A percentile compares a stretch with the other conserved stretches of the same genome.
Conservation (phyloP, 2,329 filamentous ascomycete genomes). For the Neonectria coccinea region DNA sequence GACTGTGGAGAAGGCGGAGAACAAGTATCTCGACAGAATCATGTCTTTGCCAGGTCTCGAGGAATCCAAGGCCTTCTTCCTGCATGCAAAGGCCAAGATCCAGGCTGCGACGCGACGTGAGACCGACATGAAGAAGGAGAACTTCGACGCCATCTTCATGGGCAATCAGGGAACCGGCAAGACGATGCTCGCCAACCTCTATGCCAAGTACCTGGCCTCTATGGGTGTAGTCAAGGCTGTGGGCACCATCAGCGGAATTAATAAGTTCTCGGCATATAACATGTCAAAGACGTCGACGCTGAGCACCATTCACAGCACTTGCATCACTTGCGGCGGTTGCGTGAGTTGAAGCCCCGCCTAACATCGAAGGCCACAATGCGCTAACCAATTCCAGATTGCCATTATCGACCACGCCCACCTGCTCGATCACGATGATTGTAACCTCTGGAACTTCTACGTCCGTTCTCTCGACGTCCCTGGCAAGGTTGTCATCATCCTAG, state of each 20-base stretch:
- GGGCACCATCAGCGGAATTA: conserved; percentile 59
- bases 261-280: conserved; percentile 45
- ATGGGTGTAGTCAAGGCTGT: conserved; percentile 45
- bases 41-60: conserved; percentile 74
- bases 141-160: conserved; percentile 48
- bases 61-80: conserved; percentile 68
- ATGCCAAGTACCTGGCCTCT: conserved; percentile 46
- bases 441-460: conserved; percentile 46
- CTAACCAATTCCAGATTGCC: conserved; percentile 41
- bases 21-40: conserved; percentile 67
- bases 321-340: conserved; percentile 66
- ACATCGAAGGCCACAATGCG: not conserved
- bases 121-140: conserved; percentile 56
- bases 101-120: conserved; percentile 66
- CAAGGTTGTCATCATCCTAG: conserved; percentile 46
- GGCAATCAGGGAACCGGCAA: conserved; percentile 49
- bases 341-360: conserved; percentile 47
- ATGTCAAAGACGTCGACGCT: conserved; percentile 51
- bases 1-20: conserved; percentile 62
- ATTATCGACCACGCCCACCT: conserved; percentile 47
- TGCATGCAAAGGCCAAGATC: conserved; percentile 57
- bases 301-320: conserved; percentile 56
- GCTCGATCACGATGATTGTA: conserved; percentile 45
- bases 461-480: conserved; percentile 43
- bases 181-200: conserved; percentile 46